Base-by-base conservation (phyloP, 441 rosid species). In the Eruca vesicaria region DNA sequence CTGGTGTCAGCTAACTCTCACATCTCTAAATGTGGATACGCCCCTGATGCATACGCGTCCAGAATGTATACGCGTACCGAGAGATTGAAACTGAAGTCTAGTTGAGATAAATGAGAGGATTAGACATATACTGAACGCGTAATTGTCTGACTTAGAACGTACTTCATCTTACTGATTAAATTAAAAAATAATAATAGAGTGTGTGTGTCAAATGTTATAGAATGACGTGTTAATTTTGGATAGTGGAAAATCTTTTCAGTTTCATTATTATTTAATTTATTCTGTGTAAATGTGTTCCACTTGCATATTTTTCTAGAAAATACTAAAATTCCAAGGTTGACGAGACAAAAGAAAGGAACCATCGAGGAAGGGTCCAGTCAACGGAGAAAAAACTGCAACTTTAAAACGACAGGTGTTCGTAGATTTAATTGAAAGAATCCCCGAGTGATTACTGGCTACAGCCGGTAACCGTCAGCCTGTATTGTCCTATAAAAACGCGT, bases 381-480 rank as follows among this genome's bases (percentile, higher is more conserved):
- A 41, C 6, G 48, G 48, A 41, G 48, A 41, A 41, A 5, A 43
- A n/a, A 14, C 50, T 14, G 6, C 50, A 18, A 26, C 12, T 6
- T 0, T 16, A 50, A 35, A 70, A 12, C 0, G 67, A 31, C 75
- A 71, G 61, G 35, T 71, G 75, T 62, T 61, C 3, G 21, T 61
- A 20, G 16, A n/a, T 7, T 20, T n/a, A 7, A 0, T 29, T 1
- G 4, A 62, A 48, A 35, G 38, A 21, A n/a, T 20, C 7, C 32
- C 8, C 2, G 5, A 53, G 58, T 14, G 64, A 26, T 21, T 31
- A 75, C 69, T 11, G 68, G 69, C 67, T 21, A 68, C 3, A 56
- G 15, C 66, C 67, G 57, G 78, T 74, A 64, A 56, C 66, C 23
- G 29, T 33, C 58, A 29, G 21, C 58, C 58, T 18, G 57, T 52